Conservation (phyloP, 257 asterid species). For the Primulina huaijiensis region DNA sequence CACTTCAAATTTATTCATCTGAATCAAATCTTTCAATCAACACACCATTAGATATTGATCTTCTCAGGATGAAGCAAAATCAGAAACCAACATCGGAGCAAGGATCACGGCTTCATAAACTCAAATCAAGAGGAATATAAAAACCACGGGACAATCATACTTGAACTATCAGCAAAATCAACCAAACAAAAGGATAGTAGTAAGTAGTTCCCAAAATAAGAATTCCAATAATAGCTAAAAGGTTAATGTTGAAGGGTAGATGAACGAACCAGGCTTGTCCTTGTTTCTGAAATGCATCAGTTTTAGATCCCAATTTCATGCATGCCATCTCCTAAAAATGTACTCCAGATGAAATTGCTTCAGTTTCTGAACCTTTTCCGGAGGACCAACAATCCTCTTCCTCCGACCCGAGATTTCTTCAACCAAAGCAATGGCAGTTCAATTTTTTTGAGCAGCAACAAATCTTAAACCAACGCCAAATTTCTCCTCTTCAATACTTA, state of each 20-base stretch:
- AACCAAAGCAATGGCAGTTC: conserved; percentile 18
- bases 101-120: conserved; percentile 6
- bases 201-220: not conserved
- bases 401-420: conserved; percentile 12
- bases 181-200: not conserved
- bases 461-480: conserved; percentile 22
- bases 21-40: not conserved
- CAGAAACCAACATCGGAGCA: not conserved
- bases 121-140: conserved; percentile 13
- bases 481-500: conserved; percentile 14
- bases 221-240: not conserved
- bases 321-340: conserved; percentile 64
- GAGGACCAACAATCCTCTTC: not conserved
- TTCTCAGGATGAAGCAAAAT: conserved; percentile 3
- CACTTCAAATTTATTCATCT: not conserved
- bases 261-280: conserved; percentile 82
- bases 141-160: not conserved
- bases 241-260: conserved; percentile 15
- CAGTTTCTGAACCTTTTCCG: not conserved
- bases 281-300: conserved; percentile 85
- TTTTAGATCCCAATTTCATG: conserved; percentile 93
- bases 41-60: not conserved
- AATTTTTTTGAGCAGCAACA: conserved; percentile 13
- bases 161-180: not conserved
- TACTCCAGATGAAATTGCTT: conserved; percentile 9